phyloP scores from a whole-genome alignment of 345 rosid species.

The Cardiospermum halicacabum region DNA sequence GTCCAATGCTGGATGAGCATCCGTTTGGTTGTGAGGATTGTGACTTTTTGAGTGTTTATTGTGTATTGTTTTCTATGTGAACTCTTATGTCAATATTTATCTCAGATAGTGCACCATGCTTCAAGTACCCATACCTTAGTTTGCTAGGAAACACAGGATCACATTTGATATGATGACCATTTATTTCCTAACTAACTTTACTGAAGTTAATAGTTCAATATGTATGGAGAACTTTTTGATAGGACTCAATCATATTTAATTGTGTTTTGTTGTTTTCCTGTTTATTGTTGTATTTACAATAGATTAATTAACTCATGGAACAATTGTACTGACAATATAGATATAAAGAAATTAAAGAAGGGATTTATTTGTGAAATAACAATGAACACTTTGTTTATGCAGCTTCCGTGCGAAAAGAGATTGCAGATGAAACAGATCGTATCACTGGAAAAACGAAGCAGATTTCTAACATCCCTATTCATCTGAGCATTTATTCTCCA shows the following conservation, averaged over 20 bases:
- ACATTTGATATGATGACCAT: not conserved
- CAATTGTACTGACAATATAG: not conserved
- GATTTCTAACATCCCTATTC: slow-evolving; percentile 71
- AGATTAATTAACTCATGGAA: not conserved
- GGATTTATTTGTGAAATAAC: not conserved
- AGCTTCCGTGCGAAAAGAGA: slow-evolving; percentile 75
- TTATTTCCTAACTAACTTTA: not conserved
- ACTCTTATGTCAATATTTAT: not conserved
- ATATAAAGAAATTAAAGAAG: not conserved
- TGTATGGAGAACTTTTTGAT: not conserved
- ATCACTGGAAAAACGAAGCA: slow-evolving; percentile 68
- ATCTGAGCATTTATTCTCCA: slow-evolving; percentile 73
- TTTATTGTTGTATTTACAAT: not conserved
- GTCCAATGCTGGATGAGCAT: not conserved
- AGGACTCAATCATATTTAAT: not conserved
- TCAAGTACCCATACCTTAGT: not conserved
- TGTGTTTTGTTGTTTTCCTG: not conserved
- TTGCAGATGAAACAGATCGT: slow-evolving; percentile 69
- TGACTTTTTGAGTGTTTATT: not conserved
- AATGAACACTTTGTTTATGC: slow-evolving; percentile 16
- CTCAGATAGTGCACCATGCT: not conserved
- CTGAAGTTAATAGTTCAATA: not conserved
- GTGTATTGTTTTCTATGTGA: not conserved
- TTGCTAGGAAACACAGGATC: not conserved
- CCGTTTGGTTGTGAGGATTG: not conserved